Evolutionary conservation across 495 filamentous ascomycete genomes (phyloP), one percentile per base, ranked within the genome.

Genomic region (Beverwykella pulmonaria): DNA sequence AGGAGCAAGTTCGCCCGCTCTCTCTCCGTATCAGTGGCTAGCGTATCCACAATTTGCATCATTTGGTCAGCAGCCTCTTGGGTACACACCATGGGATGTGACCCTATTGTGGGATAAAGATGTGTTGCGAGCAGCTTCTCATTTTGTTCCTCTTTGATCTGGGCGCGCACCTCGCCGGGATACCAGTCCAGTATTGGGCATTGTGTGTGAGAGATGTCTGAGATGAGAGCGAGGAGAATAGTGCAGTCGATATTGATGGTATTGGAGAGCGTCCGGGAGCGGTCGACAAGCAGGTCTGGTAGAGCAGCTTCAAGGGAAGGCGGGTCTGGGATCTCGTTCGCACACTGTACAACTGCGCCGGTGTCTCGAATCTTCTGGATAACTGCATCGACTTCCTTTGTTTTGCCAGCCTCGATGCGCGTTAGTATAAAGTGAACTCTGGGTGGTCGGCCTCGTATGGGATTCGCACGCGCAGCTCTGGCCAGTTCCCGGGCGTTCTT

Each of bases 161-260:
- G 88, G n/a, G 82, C 79, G 20, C 79, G 72, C 29, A 90, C 85
- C 19, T 82, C 83, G 57, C 71, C 74, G 68, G 88, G 84, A 63
- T 83, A 83, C 72, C 76, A 79, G 52, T 66, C 47, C 69, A 75
- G 48, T 3, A 79, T 71, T n/a, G 75, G 69, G 8, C 82, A 79
- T 46, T 81, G 78, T 25, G 76, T 72, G 70, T 90, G 87, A 0
- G 86, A 89, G 6, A 92, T 80, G 71, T 92, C 89, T n/a, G 86
- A 89, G 22, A 87, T 83, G 47, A 90, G 78, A 20, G 87, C 89
- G 12, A 92, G 82, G 27, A 92, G 80, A 58, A 91, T 80, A 9
- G 88, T 90, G 76, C 88, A 91, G 74, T 92, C 89, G 64, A 92
- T 81, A 75, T 92, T 92, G 39, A 92, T 66, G 2, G 78, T 82